Base-by-base conservation (phyloP, 2,329 filamentous ascomycete genomes). In the Aspergillus proliferans region DNA sequence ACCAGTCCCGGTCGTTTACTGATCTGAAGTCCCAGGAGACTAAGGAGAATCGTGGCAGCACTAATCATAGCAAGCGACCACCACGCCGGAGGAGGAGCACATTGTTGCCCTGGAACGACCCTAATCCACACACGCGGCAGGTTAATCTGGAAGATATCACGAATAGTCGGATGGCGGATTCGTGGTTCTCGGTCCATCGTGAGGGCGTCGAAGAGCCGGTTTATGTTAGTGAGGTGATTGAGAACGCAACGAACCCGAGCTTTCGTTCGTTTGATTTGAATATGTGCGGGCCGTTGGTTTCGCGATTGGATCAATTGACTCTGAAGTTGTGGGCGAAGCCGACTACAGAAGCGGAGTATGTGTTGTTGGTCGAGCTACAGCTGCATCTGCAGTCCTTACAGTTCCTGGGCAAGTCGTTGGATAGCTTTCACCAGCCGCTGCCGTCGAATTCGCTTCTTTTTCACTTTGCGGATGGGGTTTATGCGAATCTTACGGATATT, bases 201-300 rank as follows among this genome's bases (percentile, higher is more conserved):
- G 73, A 80, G 1, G 80, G 72, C 3, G 70, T 82, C 46, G 70
- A 77, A 43, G 84, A 88, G 14, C 90, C 92, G 0, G 72, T 96
- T n/a, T 96, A 96, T 66, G 81, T 95, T 59, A 95, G 90, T 62
- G 92, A 97, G 70, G 76, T 86, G 19, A 80, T 84, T 24, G 80
- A 86, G 58, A 83, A 83, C 61, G 84, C 87, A n/a, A 90, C 89
- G 70, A 96, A 96, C 66, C 93, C 93, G 54, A 89, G 86, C 59
- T 97, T 95, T 66, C 83, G 82, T 40, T 86, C 87, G 65, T 94
- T 96, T 65, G 86, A 94, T 53, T 77, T 95, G 5, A 78, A 79
- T 21, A 70, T 76, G 5, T 82, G 79, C 53, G 82, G 80, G 0
- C 79, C 86, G 0, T 65, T 71, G 2, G 76, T 90, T 19, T 85